A percentile compares a stretch with the other conserved stretches of the same genome.
phyloP scores from a whole-genome alignment of 2,329 filamentous ascomycete species.

The Passalora sequoiae region DNA sequence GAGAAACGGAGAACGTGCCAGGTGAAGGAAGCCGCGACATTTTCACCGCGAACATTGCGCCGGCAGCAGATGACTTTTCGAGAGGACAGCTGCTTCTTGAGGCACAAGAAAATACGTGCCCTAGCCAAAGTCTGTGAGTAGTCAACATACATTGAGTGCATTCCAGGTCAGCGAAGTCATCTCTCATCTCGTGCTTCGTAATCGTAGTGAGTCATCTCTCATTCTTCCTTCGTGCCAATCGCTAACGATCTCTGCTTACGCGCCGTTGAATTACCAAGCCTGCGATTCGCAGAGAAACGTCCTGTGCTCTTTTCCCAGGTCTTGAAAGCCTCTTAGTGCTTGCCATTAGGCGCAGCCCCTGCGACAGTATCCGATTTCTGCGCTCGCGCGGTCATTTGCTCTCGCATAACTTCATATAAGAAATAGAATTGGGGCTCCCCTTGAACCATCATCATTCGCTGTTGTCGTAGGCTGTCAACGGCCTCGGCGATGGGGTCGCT shows the following conservation, averaged over 20 bases:
- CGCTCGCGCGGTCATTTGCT: conserved; percentile 46
- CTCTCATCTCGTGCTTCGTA: background rate
- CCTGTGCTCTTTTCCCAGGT: background rate
- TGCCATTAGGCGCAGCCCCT: conserved; percentile 4
- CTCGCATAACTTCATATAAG: conserved; percentile 78
- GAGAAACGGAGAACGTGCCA: too few species aligned
- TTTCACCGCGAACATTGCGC: too few species aligned
- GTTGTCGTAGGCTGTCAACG: conserved; percentile 75
- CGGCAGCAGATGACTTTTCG: too few species aligned
- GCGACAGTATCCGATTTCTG: conserved; percentile 3
- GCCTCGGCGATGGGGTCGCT: conserved; percentile 69
- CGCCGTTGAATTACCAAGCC: background rate
- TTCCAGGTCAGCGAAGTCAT: background rate
- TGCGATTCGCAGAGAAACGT: background rate
- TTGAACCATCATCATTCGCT: conserved; percentile 94
- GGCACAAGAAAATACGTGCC: background rate
- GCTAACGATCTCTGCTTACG: too few species aligned
- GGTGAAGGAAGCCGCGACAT: too few species aligned
- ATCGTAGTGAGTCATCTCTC: background rate
- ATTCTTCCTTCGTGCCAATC: background rate
- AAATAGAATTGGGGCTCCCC: conserved; percentile 78
- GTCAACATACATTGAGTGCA: background rate
- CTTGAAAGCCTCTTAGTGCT: background rate
- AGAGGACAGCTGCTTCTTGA: too few species aligned
- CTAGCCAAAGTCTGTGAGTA: background rate